A percentile compares a stretch with the other conserved stretches of the same genome.
Evolutionary conservation across 2,329 filamentous ascomycete genomes (phyloP).

Genomic region (Cordyceps javanica): DNA sequence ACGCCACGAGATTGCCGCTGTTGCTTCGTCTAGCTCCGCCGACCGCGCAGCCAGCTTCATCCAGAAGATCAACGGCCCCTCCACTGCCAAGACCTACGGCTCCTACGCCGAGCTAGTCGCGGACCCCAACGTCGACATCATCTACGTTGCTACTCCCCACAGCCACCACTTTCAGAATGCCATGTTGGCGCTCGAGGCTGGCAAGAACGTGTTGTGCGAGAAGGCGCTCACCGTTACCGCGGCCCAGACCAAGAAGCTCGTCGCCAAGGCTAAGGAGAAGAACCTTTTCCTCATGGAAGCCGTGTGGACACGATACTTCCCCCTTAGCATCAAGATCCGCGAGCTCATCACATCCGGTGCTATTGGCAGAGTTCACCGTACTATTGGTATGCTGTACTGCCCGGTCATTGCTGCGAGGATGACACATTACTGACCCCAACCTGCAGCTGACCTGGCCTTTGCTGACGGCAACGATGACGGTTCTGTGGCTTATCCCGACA

Average conservation of each 20-base stretch:
- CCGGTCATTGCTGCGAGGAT: not conserved
- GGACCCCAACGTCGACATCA: constrained; percentile 72
- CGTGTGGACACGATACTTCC: constrained; percentile 87
- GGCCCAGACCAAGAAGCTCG: constrained; percentile 65
- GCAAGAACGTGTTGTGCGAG: constrained; percentile 86
- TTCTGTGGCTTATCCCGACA: constrained; percentile 49
- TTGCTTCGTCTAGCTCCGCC: constrained; percentile 69
- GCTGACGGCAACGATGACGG: constrained; percentile 52
- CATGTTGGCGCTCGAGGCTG: constrained; percentile 74
- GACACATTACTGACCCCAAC: constrained; percentile 11
- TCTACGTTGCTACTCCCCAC: constrained; percentile 88
- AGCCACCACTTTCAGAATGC: constrained; percentile 90
- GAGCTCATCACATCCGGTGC: constrained; percentile 53
- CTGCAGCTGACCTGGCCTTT: constrained; percentile 53
- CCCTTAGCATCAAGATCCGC: constrained; percentile 68
- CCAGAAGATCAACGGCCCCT: constrained; percentile 60
- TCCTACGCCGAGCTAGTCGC: constrained; percentile 76
- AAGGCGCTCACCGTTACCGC: constrained; percentile 86
- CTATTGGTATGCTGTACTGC: constrained; percentile 36
- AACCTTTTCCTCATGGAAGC: constrained; percentile 76
- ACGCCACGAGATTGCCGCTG: constrained; percentile 70
- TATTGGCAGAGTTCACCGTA: constrained; percentile 57
- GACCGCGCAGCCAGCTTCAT: constrained; percentile 68
- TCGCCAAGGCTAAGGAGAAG: constrained; percentile 66
- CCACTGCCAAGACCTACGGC: constrained; percentile 65